These are phyloP conservation scores for Cyberlindnera meyerae DNA, from an alignment of 805 yeast species.

Conservation along the genomic window DNA sequence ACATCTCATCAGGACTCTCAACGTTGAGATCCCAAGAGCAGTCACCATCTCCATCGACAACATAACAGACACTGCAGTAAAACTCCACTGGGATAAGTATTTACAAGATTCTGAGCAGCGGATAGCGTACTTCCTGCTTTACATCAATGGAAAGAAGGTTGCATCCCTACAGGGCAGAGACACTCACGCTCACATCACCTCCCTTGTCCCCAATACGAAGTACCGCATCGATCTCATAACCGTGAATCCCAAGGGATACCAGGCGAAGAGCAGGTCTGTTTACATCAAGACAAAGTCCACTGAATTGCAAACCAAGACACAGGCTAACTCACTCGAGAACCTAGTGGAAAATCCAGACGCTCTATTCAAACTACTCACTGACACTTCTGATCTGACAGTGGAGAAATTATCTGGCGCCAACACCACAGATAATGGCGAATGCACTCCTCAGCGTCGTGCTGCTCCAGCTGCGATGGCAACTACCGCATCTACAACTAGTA, in stretches of 20 bases:
- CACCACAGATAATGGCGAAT: conserved; percentile 12
- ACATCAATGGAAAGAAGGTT: conserved; percentile 36
- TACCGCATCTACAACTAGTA: too few species aligned
- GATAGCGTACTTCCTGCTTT: conserved; percentile 33
- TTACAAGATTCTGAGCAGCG: conserved; percentile 24
- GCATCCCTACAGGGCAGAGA: conserved; percentile 31
- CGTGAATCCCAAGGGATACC: conserved; percentile 34
- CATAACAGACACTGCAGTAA: conserved; percentile 40
- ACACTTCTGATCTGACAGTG: conserved; percentile 18
- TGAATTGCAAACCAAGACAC: conserved; percentile 19
- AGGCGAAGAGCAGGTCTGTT: conserved; percentile 37
- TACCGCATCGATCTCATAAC: conserved; percentile 42
- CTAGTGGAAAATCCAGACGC: conserved; percentile 34
- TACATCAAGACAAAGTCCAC: conserved; percentile 35
- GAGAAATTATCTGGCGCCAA: conserved; percentile 27
- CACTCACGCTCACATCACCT: conserved; percentile 31
- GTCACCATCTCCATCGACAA: conserved; percentile 53
- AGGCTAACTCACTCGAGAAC: conserved; percentile 24
- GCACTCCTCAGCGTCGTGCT: background rate
- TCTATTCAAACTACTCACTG: conserved; percentile 31
- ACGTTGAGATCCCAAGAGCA: conserved; percentile 50
- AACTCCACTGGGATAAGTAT: conserved; percentile 50
- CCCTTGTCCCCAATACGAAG: conserved; percentile 31
- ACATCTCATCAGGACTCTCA: conserved; percentile 40
- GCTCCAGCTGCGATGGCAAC: too few species aligned